phyloP scores from a whole-genome alignment of 306 rosid genomes.

The Cicer bijugum region DNA sequence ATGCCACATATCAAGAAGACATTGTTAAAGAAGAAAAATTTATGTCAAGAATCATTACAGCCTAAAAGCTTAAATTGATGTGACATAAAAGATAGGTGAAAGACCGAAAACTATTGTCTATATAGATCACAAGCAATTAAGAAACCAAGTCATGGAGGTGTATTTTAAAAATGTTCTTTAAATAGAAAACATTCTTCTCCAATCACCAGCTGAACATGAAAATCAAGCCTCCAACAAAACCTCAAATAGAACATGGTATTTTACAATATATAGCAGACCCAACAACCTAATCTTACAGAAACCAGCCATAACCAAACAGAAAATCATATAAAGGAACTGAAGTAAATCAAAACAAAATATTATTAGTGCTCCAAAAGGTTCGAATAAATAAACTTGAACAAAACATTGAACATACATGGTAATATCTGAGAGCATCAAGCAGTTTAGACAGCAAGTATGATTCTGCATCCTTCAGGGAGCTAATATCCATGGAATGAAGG shows the following conservation, averaged over 20 bases:
- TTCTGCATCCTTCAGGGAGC: slow-evolving; percentile 53
- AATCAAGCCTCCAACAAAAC: not conserved
- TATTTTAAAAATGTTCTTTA: not conserved
- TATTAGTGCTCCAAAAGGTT: slow-evolving; percentile 20
- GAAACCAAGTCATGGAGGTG: not conserved
- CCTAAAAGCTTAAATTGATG: not conserved
- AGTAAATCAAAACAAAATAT: not conserved
- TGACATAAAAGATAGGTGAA: not conserved
- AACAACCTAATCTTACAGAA: slow-evolving; percentile 31
- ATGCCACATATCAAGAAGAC: not conserved
- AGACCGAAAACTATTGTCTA: not conserved
- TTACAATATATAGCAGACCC: not conserved
- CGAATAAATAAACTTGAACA: slow-evolving; percentile 32
- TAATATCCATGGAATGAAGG: slow-evolving; percentile 42
- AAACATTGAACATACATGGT: slow-evolving; percentile 58
- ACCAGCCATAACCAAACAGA: slow-evolving; percentile 25
- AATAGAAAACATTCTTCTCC: not conserved
- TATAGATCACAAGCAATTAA: not conserved
- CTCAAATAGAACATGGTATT: not conserved
- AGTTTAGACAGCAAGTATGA: slow-evolving; percentile 67
- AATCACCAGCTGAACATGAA: not conserved
- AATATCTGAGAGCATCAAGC: slow-evolving; percentile 76
- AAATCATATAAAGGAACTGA: slow-evolving; percentile 23
- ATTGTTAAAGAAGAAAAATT: not conserved
- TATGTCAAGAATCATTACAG: not conserved